These are phyloP conservation scores for Pythium periplocum DNA, from an alignment of 352 stramenopile species.

Conservation along the genomic window DNA sequence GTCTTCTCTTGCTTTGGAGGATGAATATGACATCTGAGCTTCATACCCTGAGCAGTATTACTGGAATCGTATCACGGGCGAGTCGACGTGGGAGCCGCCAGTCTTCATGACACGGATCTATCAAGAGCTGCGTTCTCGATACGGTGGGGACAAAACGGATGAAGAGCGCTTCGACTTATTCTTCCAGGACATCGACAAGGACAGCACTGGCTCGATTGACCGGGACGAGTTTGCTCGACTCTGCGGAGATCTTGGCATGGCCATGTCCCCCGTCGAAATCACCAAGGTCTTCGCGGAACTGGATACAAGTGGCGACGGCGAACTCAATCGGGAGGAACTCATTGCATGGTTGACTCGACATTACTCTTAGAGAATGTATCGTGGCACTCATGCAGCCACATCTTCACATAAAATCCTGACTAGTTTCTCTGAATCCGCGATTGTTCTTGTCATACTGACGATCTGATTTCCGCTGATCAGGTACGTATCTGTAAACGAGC, in stretches of 20 bases:
- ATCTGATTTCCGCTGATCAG: conserved; percentile 67
- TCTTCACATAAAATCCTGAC: conserved; percentile 55
- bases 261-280: conserved; percentile 51
- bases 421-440: conserved; percentile 76
- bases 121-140: conserved; percentile 44
- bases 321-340: conserved; percentile 56
- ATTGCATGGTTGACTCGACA: conserved; percentile 46
- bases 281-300: conserved; percentile 50
- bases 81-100: conserved; percentile 61
- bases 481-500: conserved; percentile 73
- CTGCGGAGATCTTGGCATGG: conserved; percentile 65
- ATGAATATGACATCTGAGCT: background rate
- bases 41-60: conserved; percentile 36
- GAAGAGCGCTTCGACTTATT: conserved; percentile 62
- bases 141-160: conserved; percentile 39
- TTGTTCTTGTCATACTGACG: conserved; percentile 72
- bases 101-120: conserved; percentile 48
- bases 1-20: background rate
- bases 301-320: conserved; percentile 52
- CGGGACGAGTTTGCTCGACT: conserved; percentile 57
- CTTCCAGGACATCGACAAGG: conserved; percentile 56
- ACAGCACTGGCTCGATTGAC: conserved; percentile 55
- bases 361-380: conserved; percentile 3
- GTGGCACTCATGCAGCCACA: conserved; percentile 17
- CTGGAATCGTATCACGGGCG: conserved; percentile 59